Conservation (phyloP, 495 filamentous ascomycete genomes). For the Xylaria longipes region DNA sequence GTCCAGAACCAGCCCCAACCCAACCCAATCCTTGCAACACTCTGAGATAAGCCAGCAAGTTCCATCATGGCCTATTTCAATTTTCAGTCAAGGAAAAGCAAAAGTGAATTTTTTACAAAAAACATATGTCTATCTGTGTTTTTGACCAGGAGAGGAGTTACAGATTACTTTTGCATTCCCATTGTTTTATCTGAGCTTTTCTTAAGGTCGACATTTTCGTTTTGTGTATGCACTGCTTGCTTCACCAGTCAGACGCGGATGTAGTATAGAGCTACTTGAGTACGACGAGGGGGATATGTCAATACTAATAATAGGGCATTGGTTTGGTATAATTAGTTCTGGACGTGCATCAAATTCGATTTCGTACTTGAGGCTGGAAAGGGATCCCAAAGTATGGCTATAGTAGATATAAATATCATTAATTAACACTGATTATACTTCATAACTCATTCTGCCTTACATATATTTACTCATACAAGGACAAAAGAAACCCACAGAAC, state of each 20-base stretch:
- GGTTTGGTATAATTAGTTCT: too few species aligned
- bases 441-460: slow-evolving; percentile 33
- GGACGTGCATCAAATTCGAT: too few species aligned
- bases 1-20: background rate
- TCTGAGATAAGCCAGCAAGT: slow-evolving; percentile 41
- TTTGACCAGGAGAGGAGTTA: background rate
- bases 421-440: slow-evolving; percentile 6
- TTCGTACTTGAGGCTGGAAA: too few species aligned
- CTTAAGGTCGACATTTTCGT: slow-evolving; percentile 23
- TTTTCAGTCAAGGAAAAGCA: slow-evolving; percentile 44
- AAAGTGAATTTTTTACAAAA: slow-evolving; percentile 14
- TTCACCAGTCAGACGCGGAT: too few species aligned
- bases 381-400: background rate
- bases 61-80: slow-evolving; percentile 42
- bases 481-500: background rate
- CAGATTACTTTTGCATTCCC: background rate
- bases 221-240: too few species aligned
- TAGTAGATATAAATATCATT: background rate
- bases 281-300: too few species aligned
- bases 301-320: too few species aligned
- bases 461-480: background rate
- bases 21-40: slow-evolving; percentile 39
- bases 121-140: slow-evolving; percentile 12
- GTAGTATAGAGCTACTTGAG: too few species aligned
- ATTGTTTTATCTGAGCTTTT: slow-evolving; percentile 2